These are phyloP conservation scores for Populus euphratica DNA, from an alignment of 345 rosid species.

Conservation along the genomic window DNA sequence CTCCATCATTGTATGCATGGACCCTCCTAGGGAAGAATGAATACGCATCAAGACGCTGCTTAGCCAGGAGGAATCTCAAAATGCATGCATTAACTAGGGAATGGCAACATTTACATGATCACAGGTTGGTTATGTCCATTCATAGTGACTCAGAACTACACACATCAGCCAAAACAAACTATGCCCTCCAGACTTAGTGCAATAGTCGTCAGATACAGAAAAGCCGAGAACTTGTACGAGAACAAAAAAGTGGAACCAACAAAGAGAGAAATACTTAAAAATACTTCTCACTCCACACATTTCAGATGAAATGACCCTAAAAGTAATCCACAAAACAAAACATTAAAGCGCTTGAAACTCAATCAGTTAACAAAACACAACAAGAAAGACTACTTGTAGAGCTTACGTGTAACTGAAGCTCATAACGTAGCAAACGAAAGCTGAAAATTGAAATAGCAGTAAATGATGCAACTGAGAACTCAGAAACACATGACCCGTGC, in stretches of 20 bases:
- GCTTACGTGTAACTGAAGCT: neutral
- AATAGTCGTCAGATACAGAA: neutral
- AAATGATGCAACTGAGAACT: neutral
- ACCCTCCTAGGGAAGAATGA: conserved; percentile 5
- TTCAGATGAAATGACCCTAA: too few relatives aligned
- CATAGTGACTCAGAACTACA: neutral
- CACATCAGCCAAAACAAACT: neutral
- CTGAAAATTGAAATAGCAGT: neutral
- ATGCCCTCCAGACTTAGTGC: neutral
- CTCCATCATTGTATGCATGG: conserved; percentile 24
- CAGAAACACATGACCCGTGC: neutral
- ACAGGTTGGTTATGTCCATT: neutral
- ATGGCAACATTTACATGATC: neutral
- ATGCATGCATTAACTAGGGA: neutral
- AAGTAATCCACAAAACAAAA: too few relatives aligned
- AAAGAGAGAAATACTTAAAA: too few relatives aligned
- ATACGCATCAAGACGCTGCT: conserved; percentile 24
- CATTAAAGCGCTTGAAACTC: neutral
- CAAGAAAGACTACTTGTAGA: neutral
- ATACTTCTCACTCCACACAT: neutral
- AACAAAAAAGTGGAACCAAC: too few relatives aligned
- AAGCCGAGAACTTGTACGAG: neutral
- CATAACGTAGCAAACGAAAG: neutral
- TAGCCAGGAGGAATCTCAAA: conserved; percentile 23
- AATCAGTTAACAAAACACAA: neutral